phyloP scores from a whole-genome alignment of 2,329 filamentous ascomycete genomes.

The Diaporthe humulicola region DNA sequence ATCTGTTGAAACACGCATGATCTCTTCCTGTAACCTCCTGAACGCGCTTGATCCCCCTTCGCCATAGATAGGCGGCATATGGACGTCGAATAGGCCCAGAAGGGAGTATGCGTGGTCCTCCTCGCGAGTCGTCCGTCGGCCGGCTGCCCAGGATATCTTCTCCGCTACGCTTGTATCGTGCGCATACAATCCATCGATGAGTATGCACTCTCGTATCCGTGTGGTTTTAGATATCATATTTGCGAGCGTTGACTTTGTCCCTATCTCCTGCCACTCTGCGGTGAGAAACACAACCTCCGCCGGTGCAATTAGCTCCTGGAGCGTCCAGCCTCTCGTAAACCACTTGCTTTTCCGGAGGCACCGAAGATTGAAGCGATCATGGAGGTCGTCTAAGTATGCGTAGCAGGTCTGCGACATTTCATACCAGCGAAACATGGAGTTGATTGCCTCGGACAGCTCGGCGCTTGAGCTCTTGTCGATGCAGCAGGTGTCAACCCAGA shows the following conservation, averaged over 20 bases:
- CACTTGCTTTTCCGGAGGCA: slow-evolving; percentile 17
- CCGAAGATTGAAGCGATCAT: slow-evolving; percentile 21
- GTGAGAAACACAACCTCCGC: slow-evolving; percentile 24
- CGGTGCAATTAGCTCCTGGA: slow-evolving; percentile 19
- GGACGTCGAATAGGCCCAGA: slow-evolving; percentile 25
- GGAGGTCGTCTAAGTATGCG: slow-evolving; percentile 31
- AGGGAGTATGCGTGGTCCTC: slow-evolving; percentile 24
- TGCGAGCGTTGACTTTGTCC: slow-evolving; percentile 4
- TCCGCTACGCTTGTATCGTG: slow-evolving; percentile 15
- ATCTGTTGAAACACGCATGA: slow-evolving; percentile 4
- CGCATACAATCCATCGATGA: slow-evolving; percentile 9
- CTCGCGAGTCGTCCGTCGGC: slow-evolving; percentile 2
- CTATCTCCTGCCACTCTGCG: slow-evolving; percentile 21
- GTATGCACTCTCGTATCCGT: slow-evolving; percentile 17
- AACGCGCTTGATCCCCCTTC: slow-evolving; percentile 22
- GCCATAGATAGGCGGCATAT: slow-evolving; percentile 41
- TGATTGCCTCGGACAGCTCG: slow-evolving; percentile 34
- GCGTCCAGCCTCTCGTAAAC: slow-evolving; percentile 29
- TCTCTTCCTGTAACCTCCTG: slow-evolving; percentile 18
- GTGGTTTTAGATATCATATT: slow-evolving; percentile 11
- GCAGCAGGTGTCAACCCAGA: slow-evolving; percentile 38
- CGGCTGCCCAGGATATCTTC: slow-evolving; percentile 30
- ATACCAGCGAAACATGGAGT: slow-evolving; percentile 39
- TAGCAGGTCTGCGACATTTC: slow-evolving; percentile 27
- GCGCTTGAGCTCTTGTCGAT: slow-evolving; percentile 34